A percentile compares a stretch with the other conserved stretches of the same genome.
phyloP scores from a whole-genome alignment of 176 grass and related monocot genomes.

The Tillandsia fasciculata region DNA sequence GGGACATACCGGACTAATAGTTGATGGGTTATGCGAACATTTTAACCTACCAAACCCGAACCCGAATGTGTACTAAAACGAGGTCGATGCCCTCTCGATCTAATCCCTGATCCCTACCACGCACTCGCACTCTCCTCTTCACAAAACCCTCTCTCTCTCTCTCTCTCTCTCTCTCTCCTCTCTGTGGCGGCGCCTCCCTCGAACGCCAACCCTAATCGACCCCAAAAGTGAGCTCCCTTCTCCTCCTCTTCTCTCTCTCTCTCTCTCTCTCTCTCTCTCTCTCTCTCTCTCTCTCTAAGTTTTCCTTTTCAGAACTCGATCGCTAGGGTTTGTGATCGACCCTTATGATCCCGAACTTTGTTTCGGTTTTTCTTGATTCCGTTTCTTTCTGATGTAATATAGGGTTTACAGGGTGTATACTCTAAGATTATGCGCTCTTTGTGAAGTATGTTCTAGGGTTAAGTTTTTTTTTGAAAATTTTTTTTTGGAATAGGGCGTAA shows the following conservation, averaged over 20 bases:
- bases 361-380: not conserved
- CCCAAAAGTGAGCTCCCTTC: slow-evolving; percentile 22
- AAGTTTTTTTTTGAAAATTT: no score
- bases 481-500: no score
- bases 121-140: no score
- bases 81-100: no score
- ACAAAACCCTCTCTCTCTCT: not conserved
- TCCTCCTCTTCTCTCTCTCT: not conserved
- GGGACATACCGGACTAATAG: no score
- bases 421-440: no score
- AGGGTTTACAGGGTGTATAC: no score
- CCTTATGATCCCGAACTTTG: not conserved
- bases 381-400: not conserved
- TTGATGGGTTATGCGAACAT: no score
- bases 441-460: no score
- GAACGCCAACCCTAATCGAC: not conserved
- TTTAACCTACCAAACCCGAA: no score
- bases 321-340: not conserved
- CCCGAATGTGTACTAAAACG: no score
- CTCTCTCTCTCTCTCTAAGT: not conserved
- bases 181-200: not conserved
- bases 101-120: no score
- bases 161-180: not conserved
- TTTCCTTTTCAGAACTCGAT: not conserved
- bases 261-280: not conserved